These are phyloP conservation scores for Entomortierella lignicola DNA, from an alignment of 192 early-diverging fungal species.

Conservation along the genomic window DNA sequence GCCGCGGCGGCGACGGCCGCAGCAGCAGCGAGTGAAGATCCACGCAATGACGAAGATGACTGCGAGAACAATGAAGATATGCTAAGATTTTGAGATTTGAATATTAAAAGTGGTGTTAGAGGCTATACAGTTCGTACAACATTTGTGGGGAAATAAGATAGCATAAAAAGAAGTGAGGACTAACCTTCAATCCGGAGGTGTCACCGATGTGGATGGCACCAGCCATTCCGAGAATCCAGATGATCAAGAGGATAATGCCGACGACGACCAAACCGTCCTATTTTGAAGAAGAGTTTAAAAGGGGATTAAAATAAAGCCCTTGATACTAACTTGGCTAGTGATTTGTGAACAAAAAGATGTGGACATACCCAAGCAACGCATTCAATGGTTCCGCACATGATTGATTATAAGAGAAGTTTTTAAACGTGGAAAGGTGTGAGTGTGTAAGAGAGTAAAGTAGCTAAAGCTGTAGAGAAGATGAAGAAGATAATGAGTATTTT, in stretches of 20 bases:
- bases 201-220: slow-evolving; percentile 19
- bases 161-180: no score
- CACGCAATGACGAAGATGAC: slow-evolving; percentile 38
- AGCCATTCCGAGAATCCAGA: slow-evolving; percentile 37
- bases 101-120: no score
- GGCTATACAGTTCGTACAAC: no score
- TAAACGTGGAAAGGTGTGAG: not conserved
- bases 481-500: no score
- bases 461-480: not conserved
- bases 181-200: slow-evolving; percentile 36
- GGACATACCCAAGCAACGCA: slow-evolving; percentile 33
- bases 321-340: not conserved
- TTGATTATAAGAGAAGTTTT: no score
- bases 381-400: slow-evolving; percentile 35
- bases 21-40: slow-evolving; percentile 42
- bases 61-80: slow-evolving; percentile 43
- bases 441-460: not conserved
- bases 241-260: slow-evolving; percentile 33
- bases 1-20: slow-evolving; percentile 21
- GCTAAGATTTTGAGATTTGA: not conserved
- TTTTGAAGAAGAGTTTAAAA: not conserved
- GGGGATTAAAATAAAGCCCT: not conserved
- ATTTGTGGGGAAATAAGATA: no score
- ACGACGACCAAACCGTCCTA: slow-evolving; percentile 39
- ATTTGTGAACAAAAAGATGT: no score